phyloP scores from a whole-genome alignment of 1,139 yeast species.

The Zygotorulaspora mrakii region DNA sequence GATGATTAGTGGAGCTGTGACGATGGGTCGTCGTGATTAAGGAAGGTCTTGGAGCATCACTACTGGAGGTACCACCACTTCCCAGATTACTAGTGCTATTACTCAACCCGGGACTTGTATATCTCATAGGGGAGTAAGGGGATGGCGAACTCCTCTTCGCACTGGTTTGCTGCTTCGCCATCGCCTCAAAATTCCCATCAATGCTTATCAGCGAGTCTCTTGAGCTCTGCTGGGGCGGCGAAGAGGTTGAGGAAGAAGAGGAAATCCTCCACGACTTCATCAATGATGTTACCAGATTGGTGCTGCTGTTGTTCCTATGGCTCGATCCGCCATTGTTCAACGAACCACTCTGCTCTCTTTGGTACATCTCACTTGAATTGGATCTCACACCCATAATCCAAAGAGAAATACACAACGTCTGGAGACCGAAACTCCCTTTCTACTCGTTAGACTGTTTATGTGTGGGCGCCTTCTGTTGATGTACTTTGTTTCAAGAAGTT shows the following conservation, averaged over 20 bases:
- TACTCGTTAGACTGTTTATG: too few species aligned
- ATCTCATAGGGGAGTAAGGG: constrained; percentile 30
- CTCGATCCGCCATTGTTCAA: constrained; percentile 5
- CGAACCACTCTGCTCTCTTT: constrained; percentile 18
- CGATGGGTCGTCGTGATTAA: constrained; percentile 16
- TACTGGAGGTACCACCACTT: constrained; percentile 4
- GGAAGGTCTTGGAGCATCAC: constrained; percentile 21
- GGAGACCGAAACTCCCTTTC: too few species aligned
- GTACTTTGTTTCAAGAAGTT: too few species aligned
- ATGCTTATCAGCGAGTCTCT: constrained; percentile 8
- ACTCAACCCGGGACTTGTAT: constrained; percentile 20
- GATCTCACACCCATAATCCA: constrained; percentile 14
- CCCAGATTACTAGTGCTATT: constrained; percentile 10
- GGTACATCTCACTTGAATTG: constrained; percentile 23
- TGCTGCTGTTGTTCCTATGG: constrained; percentile 12
- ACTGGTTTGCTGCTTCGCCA: constrained; percentile 27
- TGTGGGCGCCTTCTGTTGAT: too few species aligned
- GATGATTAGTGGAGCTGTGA: constrained; percentile 15
- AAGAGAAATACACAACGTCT: too few species aligned
- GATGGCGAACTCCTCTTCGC: constrained; percentile 21
- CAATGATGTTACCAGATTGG: constrained; percentile 25
- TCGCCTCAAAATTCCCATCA: constrained; percentile 31
- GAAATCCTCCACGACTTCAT: constrained; percentile 34
- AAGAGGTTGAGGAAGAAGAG: constrained; percentile 17
- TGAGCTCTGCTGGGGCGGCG: constrained; percentile 3